A percentile compares a stretch with the other conserved stretches of the same genome.
phyloP scores from a whole-genome alignment of 2,329 filamentous ascomycete species.

The Arthrobotrys sphaeroides region DNA sequence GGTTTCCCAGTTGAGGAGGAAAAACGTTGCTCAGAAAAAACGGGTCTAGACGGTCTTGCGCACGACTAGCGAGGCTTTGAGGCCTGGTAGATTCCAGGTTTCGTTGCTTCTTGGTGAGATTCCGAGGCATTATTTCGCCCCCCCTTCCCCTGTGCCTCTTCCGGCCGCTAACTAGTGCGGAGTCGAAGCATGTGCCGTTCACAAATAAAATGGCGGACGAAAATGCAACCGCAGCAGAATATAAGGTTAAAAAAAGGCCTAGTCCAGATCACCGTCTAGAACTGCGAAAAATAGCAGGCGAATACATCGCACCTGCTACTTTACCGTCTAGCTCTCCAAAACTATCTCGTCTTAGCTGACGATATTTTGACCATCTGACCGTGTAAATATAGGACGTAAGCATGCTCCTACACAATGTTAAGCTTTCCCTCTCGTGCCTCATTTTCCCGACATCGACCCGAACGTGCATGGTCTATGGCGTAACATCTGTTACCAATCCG shows the following conservation, averaged over 20 bases:
- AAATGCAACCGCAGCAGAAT: constrained; percentile 31
- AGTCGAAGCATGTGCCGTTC: constrained; percentile 45
- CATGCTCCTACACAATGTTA: constrained; percentile 10
- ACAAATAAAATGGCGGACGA: constrained; percentile 19
- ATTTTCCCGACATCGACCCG: constrained; percentile 28
- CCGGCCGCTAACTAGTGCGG: background rate
- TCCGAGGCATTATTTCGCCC: constrained; percentile 49
- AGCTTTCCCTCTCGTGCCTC: background rate
- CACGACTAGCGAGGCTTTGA: constrained; percentile 24
- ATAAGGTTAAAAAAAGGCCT: constrained; percentile 48
- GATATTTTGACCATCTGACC: constrained; percentile 51
- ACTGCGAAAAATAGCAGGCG: constrained; percentile 50
- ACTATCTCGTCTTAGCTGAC: constrained; percentile 42
- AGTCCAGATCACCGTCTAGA: constrained; percentile 30
- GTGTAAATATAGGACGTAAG: constrained; percentile 15
- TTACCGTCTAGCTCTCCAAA: constrained; percentile 29
- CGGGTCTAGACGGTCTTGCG: constrained; percentile 22
- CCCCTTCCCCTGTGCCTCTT: constrained; percentile 17
- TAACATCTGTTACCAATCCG: constrained; percentile 9
- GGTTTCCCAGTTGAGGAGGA: constrained; percentile 51
- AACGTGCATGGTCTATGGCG: constrained; percentile 21
- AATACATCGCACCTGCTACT: constrained; percentile 38
- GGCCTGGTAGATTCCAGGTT: constrained; percentile 35
- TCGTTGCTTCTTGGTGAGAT: constrained; percentile 6
- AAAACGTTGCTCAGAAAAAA: constrained; percentile 45